These are phyloP conservation scores for Pyrenochaeta sp. DNA, from an alignment of 2,329 filamentous ascomycete genomes.

Conservation along the genomic window DNA sequence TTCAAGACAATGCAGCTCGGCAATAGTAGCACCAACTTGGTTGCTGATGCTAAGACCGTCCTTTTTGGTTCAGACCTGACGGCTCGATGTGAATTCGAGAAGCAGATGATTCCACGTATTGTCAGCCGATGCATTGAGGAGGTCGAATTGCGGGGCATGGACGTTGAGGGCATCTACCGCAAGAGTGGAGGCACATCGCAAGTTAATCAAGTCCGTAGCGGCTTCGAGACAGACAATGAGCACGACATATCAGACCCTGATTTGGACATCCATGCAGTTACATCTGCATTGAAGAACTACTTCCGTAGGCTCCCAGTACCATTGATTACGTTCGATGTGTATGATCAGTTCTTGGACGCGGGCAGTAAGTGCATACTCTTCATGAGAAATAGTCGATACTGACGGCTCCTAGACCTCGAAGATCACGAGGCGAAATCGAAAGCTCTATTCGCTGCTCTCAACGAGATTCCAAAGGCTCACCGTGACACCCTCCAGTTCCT, in stretches of 20 bases:
- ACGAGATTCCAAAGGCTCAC: slow-evolving; percentile 82
- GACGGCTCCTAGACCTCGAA: slow-evolving; percentile 63
- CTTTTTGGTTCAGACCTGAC: slow-evolving; percentile 91
- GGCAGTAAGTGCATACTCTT: slow-evolving; percentile 63
- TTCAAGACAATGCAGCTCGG: slow-evolving; percentile 49
- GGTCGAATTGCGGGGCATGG: slow-evolving; percentile 95
- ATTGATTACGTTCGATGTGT: slow-evolving; percentile 90
- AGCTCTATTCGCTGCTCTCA: slow-evolving; percentile 76
- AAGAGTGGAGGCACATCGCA: slow-evolving; percentile 95
- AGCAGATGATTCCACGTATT: slow-evolving; percentile 86
- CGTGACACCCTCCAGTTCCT: slow-evolving; percentile 91
- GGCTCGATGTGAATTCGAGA: slow-evolving; percentile 86
- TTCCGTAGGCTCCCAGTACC: slow-evolving; percentile 92
- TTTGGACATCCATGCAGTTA: slow-evolving; percentile 95
- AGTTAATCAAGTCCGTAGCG: slow-evolving; percentile 87
- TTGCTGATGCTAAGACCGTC: slow-evolving; percentile 49
- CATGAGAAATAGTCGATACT: slow-evolving; percentile 1
- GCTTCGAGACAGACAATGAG: slow-evolving; percentile 86
- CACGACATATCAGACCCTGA: slow-evolving; percentile 94
- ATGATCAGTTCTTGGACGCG: slow-evolving; percentile 86
- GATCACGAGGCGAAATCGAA: slow-evolving; percentile 59
- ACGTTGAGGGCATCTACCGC: slow-evolving; percentile 95
- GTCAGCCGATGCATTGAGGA: slow-evolving; percentile 96
- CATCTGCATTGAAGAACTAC: slow-evolving; percentile 95
- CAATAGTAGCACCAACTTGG: slow-evolving; percentile 55